These are phyloP conservation scores for Apostasia shenzhenica DNA, from an alignment of 106 monocot species.

Conservation along the genomic window DNA sequence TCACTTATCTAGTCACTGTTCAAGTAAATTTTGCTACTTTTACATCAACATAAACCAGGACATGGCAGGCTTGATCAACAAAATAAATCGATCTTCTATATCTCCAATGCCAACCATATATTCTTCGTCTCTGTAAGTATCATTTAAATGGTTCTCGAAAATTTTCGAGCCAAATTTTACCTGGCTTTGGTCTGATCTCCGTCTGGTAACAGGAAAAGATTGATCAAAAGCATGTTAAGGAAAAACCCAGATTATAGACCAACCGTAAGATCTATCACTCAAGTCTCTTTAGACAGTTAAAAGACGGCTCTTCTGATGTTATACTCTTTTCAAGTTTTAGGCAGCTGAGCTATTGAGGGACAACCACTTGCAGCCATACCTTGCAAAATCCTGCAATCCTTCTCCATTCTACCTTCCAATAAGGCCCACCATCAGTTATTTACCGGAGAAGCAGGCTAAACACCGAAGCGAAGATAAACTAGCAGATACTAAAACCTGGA, in stretches of 20 bases:
- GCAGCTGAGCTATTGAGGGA: constrained; percentile 69
- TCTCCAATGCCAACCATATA: constrained; percentile 75
- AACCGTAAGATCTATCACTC: constrained; percentile 40
- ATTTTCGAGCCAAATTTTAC: not conserved
- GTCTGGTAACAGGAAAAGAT: constrained; percentile 49
- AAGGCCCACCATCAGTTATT: constrained; percentile 28
- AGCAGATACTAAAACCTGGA: not conserved
- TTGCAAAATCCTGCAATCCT: constrained; percentile 61
- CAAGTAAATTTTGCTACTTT: too few relatives aligned
- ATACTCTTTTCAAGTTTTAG: constrained; percentile 16
- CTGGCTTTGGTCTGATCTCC: not conserved
- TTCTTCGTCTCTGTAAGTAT: constrained; percentile 63
- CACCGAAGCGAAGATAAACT: constrained; percentile 12
- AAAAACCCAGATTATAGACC: constrained; percentile 96
- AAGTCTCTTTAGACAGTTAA: not conserved
- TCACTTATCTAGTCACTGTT: not conserved
- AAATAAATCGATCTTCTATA: constrained; percentile 78
- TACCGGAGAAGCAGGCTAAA: constrained; percentile 27
- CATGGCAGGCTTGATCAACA: constrained; percentile 74
- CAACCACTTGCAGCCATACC: constrained; percentile 49
- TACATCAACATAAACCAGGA: constrained; percentile 32
- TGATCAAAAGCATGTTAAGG: constrained; percentile 87
- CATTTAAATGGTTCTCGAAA: not conserved
- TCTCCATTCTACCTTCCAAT: constrained; percentile 66
- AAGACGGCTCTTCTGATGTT: too few relatives aligned